Evolutionary conservation across 352 stramenopile genomes (phyloP), one percentile per base, ranked within the genome.

Genomic region (Phytophthora quininea): DNA sequence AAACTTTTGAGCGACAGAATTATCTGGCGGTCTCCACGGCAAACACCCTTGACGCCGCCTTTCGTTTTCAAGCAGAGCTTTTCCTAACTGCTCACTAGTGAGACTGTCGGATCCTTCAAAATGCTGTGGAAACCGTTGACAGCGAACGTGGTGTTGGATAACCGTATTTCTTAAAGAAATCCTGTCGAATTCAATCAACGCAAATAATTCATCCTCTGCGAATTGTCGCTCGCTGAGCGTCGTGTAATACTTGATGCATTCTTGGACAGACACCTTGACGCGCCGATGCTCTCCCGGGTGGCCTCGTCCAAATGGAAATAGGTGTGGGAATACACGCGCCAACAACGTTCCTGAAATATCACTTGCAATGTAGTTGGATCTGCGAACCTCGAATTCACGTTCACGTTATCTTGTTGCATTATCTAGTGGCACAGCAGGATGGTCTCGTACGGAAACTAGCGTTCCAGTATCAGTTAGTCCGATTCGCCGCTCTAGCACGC

Each of bases 131-230:
- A 58, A 65, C 1, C 59, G 42, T 46, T 67, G 49, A 4, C 50
- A 66, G 4, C 32, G 40, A 2, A 66, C 12, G 14, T 27, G 10
- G 33, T 45, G 50, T 6, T 59, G 40, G 15, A 15, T 49, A 31
- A 54, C 58, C 62, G 65, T 65, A 9, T 57, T 56, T 11, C 35
- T 29, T 55, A 64, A 11, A 1, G 54, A 63, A 46, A 69, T 32
- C 3, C 38, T 15, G 38, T 64, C 48, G 40, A 69, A 69, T 50
- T 1, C 35, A 40, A 58, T 15, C 38, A 69, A 31, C 40, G 45
- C 29, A 46, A 64, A 69, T 1, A 63, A 31, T 48, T 63, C 54
- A 53, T 69, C 48, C 31, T 69, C 54, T 12, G 54, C 62, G 43
- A 69, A 69, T 38, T 38, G 46, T 3, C 62, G 62, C 3, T 27